Evolutionary conservation across 495 filamentous ascomycete genomes (phyloP).

Genomic region (Penicillium chermesinum): DNA sequence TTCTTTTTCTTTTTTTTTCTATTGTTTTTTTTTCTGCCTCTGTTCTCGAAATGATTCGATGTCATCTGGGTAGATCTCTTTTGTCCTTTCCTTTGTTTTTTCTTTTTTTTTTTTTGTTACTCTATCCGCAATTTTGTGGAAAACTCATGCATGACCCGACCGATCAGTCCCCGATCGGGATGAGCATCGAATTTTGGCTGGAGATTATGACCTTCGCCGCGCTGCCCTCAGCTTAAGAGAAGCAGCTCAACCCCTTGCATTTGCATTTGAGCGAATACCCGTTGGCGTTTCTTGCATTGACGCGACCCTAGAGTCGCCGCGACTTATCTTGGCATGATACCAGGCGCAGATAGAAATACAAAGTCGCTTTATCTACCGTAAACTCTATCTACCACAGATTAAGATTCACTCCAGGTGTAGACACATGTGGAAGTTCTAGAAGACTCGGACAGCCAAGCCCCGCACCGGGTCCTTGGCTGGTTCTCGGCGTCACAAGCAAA

Average conservation of each 20-base stretch:
- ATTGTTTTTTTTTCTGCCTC: constrained; percentile 3
- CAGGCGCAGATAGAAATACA: background rate
- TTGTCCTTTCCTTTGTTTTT: no score
- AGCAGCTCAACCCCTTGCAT: constrained; percentile 6
- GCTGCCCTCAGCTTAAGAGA: no score
- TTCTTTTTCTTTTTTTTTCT: constrained; percentile 4
- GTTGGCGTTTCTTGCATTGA: constrained; percentile 14
- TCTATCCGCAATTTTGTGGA: background rate
- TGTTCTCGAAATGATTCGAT: constrained; percentile 5
- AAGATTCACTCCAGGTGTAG: background rate
- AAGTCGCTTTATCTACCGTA: background rate
- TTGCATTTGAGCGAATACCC: constrained; percentile 38
- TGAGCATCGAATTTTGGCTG: background rate
- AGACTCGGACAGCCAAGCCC: constrained; percentile 13
- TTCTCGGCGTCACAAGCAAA: constrained; percentile 14
- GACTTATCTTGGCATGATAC: background rate
- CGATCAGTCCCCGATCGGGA: background rate
- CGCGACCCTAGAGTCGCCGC: constrained; percentile 2
- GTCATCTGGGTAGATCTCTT: no score
- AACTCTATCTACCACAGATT: background rate
- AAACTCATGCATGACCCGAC: background rate
- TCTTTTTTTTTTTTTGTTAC: background rate
- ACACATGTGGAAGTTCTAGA: background rate
- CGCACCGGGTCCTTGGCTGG: constrained; percentile 7
- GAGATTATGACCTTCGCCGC: no score